These are phyloP conservation scores for Geoglossum glabrum DNA, from an alignment of 495 filamentous ascomycete genomes.

Conservation along the genomic window DNA sequence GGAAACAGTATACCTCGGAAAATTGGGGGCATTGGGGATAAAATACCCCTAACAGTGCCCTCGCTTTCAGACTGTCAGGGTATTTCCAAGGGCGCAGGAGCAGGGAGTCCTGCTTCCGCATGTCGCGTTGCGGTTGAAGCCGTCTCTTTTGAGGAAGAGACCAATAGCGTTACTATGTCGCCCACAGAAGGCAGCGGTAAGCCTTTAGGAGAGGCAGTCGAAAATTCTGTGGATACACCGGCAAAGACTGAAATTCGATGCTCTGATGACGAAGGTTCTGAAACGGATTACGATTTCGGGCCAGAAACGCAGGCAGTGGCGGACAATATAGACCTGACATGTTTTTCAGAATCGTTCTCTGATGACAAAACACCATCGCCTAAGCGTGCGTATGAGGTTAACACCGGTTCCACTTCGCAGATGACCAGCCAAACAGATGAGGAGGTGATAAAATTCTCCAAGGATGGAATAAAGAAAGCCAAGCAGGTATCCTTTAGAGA, in stretches of 20 bases:
- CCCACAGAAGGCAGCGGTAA: background rate
- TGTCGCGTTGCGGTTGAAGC: background rate
- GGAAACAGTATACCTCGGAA: slow-evolving; percentile 10
- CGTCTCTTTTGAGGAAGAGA: background rate
- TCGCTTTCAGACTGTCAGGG: background rate
- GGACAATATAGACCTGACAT: background rate
- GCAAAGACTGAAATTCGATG: slow-evolving; percentile 2
- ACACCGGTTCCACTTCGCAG: background rate
- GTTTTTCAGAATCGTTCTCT: background rate
- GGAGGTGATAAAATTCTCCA: background rate
- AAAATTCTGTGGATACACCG: background rate
- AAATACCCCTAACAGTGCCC: background rate
- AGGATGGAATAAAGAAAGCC: background rate
- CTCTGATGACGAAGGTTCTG: slow-evolving; percentile 7
- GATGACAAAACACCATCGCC: background rate
- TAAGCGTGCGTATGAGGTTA: background rate
- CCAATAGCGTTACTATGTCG: background rate
- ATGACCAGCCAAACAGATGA: background rate
- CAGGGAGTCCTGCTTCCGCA: background rate
- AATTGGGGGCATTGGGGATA: slow-evolving; percentile 9
- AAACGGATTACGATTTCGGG: background rate
- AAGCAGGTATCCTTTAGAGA: background rate
- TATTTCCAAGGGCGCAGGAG: background rate
- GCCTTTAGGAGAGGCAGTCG: background rate
- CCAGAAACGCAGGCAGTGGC: background rate